Percentiles rank a stretch among this genome's conserved stretches.
Conservation (phyloP, 2,329 filamentous ascomycete genomes). For the Paecilomyces fulvus region DNA sequence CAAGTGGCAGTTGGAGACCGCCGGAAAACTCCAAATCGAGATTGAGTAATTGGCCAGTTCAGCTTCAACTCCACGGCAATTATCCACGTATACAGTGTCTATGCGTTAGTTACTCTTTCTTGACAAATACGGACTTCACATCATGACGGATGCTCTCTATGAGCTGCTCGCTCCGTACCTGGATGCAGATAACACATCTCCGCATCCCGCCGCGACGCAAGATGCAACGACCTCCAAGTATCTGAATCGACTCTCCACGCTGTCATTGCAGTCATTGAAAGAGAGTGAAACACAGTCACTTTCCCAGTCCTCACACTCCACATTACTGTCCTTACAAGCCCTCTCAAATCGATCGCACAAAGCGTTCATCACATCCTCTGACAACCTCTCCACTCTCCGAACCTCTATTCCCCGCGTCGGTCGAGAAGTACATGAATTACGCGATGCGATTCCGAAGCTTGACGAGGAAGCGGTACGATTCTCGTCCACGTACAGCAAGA, state of each 20-base stretch:
- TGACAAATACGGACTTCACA: constrained; percentile 6
- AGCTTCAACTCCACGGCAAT: constrained; percentile 8
- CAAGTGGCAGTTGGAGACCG: constrained; percentile 21
- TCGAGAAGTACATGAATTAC: constrained; percentile 57
- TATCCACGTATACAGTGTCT: background rate
- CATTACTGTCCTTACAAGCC: constrained; percentile 73
- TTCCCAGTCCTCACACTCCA: constrained; percentile 70
- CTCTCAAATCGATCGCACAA: constrained; percentile 86
- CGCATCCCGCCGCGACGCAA: constrained; percentile 26
- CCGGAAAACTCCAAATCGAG: constrained; percentile 9
- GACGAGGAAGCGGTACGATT: constrained; percentile 73
- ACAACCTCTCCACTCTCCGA: constrained; percentile 64
- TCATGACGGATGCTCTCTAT: constrained; percentile 64
- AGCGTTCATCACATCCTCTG: constrained; percentile 70
- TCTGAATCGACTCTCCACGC: constrained; percentile 66
- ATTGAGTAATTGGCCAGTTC: background rate
- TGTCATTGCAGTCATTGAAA: constrained; percentile 64
- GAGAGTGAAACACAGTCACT: constrained; percentile 70
- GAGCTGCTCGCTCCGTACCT: constrained; percentile 62
- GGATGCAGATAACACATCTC: constrained; percentile 22
- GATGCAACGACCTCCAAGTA: constrained; percentile 54
- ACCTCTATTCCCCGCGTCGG: constrained; percentile 64
- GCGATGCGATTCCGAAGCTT: constrained; percentile 64
- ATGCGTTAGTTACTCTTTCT: background rate
- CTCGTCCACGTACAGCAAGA: constrained; percentile 72